These are phyloP conservation scores for Coelastrella sp. DNA, from an alignment of 139 green algal genomes.

Conservation along the genomic window DNA sequence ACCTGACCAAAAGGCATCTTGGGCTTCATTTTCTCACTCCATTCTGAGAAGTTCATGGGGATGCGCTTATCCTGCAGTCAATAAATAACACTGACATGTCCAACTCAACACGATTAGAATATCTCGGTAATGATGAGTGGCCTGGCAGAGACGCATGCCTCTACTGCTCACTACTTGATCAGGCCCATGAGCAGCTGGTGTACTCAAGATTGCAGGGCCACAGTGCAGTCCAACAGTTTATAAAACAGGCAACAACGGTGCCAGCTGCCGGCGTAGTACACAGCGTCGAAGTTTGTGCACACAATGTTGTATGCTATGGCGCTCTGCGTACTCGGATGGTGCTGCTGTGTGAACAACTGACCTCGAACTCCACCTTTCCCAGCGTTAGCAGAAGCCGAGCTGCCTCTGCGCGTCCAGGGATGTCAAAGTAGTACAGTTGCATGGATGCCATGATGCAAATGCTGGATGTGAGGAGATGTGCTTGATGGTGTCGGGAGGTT, in stretches of 20 bases:
- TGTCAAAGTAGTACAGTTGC: slow-evolving; percentile 8
- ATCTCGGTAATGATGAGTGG: too few species aligned
- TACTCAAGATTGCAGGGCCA: too few species aligned
- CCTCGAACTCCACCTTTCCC: neutral
- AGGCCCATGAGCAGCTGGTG: too few species aligned
- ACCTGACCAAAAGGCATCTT: slow-evolving; percentile 21
- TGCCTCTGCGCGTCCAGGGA: slow-evolving; percentile 10
- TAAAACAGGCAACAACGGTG: too few species aligned
- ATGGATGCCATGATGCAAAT: neutral
- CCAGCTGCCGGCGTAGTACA: too few species aligned
- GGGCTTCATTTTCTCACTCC: slow-evolving; percentile 2
- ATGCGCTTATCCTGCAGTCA: slow-evolving; percentile 10
- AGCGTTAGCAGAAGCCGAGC: neutral
- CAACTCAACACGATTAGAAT: too few species aligned
- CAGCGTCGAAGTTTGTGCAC: too few species aligned
- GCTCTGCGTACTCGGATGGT: too few species aligned
- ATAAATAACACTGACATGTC: neutral
- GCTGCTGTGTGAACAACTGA: neutral
- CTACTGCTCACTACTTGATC: too few species aligned
- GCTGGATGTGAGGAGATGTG: neutral
- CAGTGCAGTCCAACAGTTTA: too few species aligned
- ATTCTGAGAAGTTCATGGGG: neutral
- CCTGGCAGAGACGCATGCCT: too few species aligned
- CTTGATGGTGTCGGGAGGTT: neutral
- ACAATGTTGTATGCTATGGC: too few species aligned